phyloP scores from a whole-genome alignment of 148 eudicot species.

The Rhododendron ovatum region DNA sequence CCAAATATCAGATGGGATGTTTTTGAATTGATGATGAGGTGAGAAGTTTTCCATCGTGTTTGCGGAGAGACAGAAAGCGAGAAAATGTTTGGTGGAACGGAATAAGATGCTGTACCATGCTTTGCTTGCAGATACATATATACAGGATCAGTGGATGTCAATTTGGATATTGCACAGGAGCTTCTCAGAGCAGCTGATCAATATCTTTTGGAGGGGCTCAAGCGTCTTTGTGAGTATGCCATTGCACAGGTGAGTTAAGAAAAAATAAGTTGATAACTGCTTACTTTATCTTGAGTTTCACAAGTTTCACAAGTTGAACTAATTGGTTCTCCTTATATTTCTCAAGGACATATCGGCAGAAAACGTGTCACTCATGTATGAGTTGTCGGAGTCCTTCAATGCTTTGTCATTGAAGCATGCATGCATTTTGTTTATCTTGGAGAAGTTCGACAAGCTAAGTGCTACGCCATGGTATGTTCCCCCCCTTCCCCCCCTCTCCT shows the following conservation, averaged over 20 bases:
- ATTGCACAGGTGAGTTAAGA: slow-evolving; percentile 64
- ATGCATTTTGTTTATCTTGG: slow-evolving; percentile 73
- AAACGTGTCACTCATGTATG: slow-evolving; percentile 69
- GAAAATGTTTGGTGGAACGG: too few relatives aligned
- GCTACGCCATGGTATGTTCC: slow-evolving; percentile 58
- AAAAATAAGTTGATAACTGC: neutral
- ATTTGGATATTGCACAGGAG: slow-evolving; percentile 76
- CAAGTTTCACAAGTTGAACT: neutral
- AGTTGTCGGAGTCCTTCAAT: slow-evolving; percentile 77
- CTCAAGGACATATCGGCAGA: slow-evolving; percentile 60
- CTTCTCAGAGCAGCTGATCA: slow-evolving; percentile 91
- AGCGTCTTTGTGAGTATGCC: slow-evolving; percentile 78
- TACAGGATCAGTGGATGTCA: slow-evolving; percentile 77
- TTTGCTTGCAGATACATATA: slow-evolving; percentile 66
- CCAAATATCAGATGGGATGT: slow-evolving; percentile 92
- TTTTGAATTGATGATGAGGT: slow-evolving; percentile 98
- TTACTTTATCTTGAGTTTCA: neutral
- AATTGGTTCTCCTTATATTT: slow-evolving; percentile 9
- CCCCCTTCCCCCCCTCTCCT: neutral
- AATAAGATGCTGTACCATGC: neutral
- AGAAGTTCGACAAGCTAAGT: slow-evolving; percentile 59
- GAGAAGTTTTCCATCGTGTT: neutral
- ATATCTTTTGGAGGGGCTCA: slow-evolving; percentile 87
- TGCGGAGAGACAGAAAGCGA: neutral
- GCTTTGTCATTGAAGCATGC: slow-evolving; percentile 65